A percentile compares a stretch with the other conserved stretches of the same genome.
Evolutionary conservation across 352 stramenopile species (phyloP).

Genomic region (Phytophthora sp.): DNA sequence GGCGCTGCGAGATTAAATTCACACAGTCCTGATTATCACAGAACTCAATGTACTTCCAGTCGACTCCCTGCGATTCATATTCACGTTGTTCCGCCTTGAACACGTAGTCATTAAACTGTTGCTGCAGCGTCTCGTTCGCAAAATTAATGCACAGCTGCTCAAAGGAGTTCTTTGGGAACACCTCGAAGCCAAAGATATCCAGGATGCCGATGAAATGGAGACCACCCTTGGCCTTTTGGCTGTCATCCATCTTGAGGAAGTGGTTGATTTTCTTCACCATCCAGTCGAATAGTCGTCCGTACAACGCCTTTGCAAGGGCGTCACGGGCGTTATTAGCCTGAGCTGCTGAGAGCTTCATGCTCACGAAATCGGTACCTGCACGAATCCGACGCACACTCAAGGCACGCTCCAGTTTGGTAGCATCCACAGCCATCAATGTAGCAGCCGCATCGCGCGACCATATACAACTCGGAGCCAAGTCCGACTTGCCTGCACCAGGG

Average conservation of each 20-base stretch:
- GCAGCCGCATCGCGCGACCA: constrained; percentile 79
- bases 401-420: constrained; percentile 70
- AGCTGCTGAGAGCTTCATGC: constrained; percentile 82
- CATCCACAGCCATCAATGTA: constrained; percentile 72
- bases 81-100: constrained; percentile 89
- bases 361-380: constrained; percentile 83
- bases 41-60: constrained; percentile 88
- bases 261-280: constrained; percentile 90
- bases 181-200: constrained; percentile 94
- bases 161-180: constrained; percentile 92
- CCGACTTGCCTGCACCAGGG: constrained; percentile 28
- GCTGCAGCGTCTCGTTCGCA: constrained; percentile 89
- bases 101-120: constrained; percentile 90
- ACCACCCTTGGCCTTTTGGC: constrained; percentile 59
- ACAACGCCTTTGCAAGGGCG: constrained; percentile 84
- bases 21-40: constrained; percentile 90
- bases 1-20: constrained; percentile 90
- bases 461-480: constrained; percentile 65
- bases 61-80: constrained; percentile 84
- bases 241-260: constrained; percentile 83
- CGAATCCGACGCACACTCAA: constrained; percentile 84
- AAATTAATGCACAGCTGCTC: constrained; percentile 93
- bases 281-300: constrained; percentile 91
- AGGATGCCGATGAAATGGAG: constrained; percentile 90
- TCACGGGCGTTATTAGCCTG: constrained; percentile 87